These are phyloP conservation scores for Platanthera guangdongensis DNA, from an alignment of 106 monocot species.

Conservation along the genomic window DNA sequence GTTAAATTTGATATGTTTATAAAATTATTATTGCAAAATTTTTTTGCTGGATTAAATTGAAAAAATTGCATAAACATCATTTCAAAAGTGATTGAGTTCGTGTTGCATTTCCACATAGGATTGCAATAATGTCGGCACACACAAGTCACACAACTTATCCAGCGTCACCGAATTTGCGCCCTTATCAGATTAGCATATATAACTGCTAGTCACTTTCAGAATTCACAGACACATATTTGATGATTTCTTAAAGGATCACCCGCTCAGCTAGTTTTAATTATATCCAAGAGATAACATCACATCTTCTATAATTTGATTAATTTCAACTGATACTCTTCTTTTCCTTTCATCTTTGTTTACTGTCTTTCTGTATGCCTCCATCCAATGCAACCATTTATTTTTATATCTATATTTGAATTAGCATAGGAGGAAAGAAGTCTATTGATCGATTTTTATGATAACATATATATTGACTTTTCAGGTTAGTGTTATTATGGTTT, in stretches of 20 bases:
- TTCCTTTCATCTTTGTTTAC: not conserved
- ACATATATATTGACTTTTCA: not conserved
- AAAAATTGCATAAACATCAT: no score
- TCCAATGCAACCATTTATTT: not conserved
- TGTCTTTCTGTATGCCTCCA: not conserved
- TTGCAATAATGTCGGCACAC: no score
- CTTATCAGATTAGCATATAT: no score
- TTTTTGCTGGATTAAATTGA: no score
- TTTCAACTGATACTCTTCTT: not conserved
- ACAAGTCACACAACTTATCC: no score
- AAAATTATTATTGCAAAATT: no score
- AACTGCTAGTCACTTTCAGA: no score
- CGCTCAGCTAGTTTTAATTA: not conserved
- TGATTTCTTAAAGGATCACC: not conserved
- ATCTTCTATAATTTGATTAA: not conserved
- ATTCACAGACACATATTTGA: not conserved
- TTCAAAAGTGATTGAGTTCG: no score
- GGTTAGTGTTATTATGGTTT: not conserved
- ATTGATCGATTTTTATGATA: not conserved
- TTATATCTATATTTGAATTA: not conserved
- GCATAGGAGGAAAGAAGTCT: not conserved
- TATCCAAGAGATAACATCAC: not conserved
- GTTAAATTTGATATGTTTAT: no score
- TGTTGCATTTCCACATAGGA: no score
- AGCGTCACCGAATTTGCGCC: no score